These are phyloP conservation scores for Hypomontagnella monticulosa DNA, from an alignment of 495 filamentous ascomycete species.

Conservation along the genomic window DNA sequence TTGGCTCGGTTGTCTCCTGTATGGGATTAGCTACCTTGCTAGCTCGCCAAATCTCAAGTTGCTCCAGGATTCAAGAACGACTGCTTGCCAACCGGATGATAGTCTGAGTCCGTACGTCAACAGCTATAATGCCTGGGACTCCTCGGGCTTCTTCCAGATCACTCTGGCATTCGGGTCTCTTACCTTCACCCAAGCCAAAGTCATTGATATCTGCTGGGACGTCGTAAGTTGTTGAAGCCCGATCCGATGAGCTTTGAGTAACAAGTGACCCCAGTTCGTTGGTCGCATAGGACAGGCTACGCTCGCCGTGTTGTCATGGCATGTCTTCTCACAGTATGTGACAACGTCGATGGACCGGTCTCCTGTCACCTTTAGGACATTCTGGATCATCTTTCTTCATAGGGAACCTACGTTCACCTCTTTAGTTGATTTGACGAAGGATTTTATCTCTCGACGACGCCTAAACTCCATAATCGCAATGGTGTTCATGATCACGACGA, in stretches of 20 bases:
- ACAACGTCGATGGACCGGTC: slow-evolving; percentile 30
- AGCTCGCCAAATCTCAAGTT: slow-evolving; percentile 1
- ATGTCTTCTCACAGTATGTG: slow-evolving; percentile 32
- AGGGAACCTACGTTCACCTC: slow-evolving; percentile 15
- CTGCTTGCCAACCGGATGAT: slow-evolving; percentile 13
- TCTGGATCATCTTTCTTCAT: slow-evolving; percentile 27
- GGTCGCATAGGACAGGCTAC: slow-evolving; percentile 31
- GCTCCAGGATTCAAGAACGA: not conserved
- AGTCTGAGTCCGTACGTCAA: slow-evolving; percentile 8
- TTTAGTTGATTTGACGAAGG: not conserved
- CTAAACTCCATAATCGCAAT: slow-evolving; percentile 7
- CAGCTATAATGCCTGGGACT: slow-evolving; percentile 7
- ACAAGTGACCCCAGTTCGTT: slow-evolving; percentile 5
- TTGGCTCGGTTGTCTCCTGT: too few relatives aligned
- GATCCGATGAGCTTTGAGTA: not conserved
- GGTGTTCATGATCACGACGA: slow-evolving; percentile 18
- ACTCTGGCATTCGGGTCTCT: slow-evolving; percentile 33
- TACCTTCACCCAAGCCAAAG: slow-evolving; percentile 37
- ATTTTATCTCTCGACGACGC: slow-evolving; percentile 13
- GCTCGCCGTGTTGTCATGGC: slow-evolving; percentile 34
- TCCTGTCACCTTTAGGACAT: slow-evolving; percentile 37
- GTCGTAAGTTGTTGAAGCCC: slow-evolving; percentile 28
- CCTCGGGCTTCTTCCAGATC: slow-evolving; percentile 39
- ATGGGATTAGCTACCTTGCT: not conserved
- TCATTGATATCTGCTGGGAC: slow-evolving; percentile 44